Conservation (phyloP, 192 early-diverging fungal genomes). For the Backusella circina region DNA sequence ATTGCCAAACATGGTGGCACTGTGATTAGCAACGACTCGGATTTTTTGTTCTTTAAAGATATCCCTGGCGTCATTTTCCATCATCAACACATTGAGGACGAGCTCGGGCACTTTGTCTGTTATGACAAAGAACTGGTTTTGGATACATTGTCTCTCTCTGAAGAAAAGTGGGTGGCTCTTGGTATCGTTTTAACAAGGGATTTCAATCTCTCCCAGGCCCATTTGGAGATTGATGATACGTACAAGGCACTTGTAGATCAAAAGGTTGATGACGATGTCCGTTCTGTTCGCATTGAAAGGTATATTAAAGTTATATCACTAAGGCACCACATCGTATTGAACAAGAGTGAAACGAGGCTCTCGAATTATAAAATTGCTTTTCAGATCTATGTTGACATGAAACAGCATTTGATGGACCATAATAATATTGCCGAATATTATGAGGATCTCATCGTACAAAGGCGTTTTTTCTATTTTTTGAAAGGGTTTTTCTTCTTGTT, state of each 20-base stretch:
- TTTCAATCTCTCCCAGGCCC: background rate
- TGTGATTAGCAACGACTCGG: background rate
- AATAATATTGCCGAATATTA: background rate
- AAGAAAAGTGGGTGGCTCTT: background rate
- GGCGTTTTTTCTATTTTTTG: background rate
- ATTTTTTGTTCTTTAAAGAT: background rate
- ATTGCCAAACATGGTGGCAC: background rate
- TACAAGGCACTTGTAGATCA: background rate
- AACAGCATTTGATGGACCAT: background rate
- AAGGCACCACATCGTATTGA: background rate
- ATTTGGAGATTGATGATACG: background rate
- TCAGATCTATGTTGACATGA: background rate
- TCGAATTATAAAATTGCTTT: background rate
- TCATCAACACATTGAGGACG: background rate
- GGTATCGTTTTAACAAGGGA: background rate
- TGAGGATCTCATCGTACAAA: background rate
- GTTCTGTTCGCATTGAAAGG: background rate
- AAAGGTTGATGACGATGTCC: background rate
- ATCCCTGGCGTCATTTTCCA: background rate
- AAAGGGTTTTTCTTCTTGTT: background rate
- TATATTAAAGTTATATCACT: background rate
- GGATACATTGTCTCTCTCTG: background rate
- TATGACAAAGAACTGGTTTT: background rate
- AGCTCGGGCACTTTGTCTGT: background rate
- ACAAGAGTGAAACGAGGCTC: background rate